A percentile compares a stretch with the other conserved stretches of the same genome.
These are phyloP conservation scores for Aspergillus baeticus DNA, from an alignment of 495 filamentous ascomycete genomes.

Conservation along the genomic window DNA sequence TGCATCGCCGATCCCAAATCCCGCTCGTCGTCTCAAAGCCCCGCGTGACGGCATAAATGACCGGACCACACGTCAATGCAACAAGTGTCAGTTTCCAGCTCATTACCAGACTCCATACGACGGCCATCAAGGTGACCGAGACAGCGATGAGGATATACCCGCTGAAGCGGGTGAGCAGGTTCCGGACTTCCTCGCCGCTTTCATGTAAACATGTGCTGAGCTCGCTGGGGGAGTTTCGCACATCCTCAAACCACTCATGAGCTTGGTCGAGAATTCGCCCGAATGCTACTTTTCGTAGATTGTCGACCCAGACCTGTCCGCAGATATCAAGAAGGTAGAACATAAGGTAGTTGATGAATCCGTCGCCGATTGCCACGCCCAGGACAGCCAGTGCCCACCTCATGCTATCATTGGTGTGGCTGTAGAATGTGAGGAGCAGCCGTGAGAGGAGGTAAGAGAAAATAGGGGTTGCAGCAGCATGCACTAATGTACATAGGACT, in stretches of 20 bases:
- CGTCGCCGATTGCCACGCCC: constrained; percentile 65
- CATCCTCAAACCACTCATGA: constrained; percentile 76
- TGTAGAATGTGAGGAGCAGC: constrained; percentile 69
- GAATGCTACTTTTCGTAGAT: constrained; percentile 66
- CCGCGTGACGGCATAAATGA: constrained; percentile 64
- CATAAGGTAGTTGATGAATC: constrained; percentile 59
- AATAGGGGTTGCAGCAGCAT: constrained; percentile 68
- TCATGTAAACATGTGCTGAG: constrained; percentile 74
- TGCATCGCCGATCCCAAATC: constrained; percentile 69
- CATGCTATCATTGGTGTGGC: constrained; percentile 37
- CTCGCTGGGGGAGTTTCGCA: constrained; percentile 59
- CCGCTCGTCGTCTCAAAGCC: constrained; percentile 60
- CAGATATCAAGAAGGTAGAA: constrained; percentile 69
- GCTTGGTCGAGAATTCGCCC: constrained; percentile 75
- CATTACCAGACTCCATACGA: constrained; percentile 71
- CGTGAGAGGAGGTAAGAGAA: constrained; percentile 79
- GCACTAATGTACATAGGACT: constrained; percentile 57
- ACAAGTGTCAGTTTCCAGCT: constrained; percentile 85
- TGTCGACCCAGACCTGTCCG: constrained; percentile 78
- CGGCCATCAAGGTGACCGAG: constrained; percentile 61
- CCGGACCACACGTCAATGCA: constrained; percentile 64
- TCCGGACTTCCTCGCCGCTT: constrained; percentile 84
- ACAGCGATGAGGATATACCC: constrained; percentile 64
- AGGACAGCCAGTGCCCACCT: constrained; percentile 73
- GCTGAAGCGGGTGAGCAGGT: constrained; percentile 75